Conservation (phyloP, 345 rosid species). For the Euphorbia pulcherrima region DNA sequence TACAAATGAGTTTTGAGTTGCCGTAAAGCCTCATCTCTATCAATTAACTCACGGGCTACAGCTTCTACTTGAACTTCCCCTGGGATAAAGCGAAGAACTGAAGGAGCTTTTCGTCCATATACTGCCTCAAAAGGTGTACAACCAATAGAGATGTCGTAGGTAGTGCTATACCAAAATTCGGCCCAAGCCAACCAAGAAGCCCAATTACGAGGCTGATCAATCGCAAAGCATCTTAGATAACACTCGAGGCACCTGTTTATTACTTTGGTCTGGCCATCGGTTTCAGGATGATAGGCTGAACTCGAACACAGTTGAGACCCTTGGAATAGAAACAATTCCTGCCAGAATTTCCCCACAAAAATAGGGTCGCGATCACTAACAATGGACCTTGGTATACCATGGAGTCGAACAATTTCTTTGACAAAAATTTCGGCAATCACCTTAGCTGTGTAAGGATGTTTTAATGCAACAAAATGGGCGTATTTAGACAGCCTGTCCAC, state of each 20-base stretch:
- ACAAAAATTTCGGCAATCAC: neutral
- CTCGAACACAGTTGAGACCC: neutral
- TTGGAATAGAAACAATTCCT: neutral
- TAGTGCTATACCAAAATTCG: neutral
- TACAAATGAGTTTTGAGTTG: neutral
- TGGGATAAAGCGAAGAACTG: neutral
- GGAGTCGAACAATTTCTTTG: neutral
- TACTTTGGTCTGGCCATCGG: neutral
- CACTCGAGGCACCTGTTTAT: neutral
- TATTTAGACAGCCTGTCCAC: neutral
- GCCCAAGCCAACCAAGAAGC: too few species aligned
- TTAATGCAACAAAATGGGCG: neutral
- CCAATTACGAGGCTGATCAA: rapidly evolving
- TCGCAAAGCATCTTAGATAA: neutral
- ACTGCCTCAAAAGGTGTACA: neutral
- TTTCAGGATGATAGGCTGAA: neutral
- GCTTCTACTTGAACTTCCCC: neutral
- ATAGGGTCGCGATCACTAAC: neutral
- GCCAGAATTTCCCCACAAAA: neutral
- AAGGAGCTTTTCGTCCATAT: neutral
- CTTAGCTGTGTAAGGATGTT: neutral
- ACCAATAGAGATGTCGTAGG: neutral
- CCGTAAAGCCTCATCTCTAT: neutral
- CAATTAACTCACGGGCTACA: neutral
- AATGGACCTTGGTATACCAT: neutral